Evolutionary conservation across 1,284 basidiomycete genomes (phyloP), one percentile per base, ranked within the genome.

Genomic region (Pseudozyma thailandica): DNA sequence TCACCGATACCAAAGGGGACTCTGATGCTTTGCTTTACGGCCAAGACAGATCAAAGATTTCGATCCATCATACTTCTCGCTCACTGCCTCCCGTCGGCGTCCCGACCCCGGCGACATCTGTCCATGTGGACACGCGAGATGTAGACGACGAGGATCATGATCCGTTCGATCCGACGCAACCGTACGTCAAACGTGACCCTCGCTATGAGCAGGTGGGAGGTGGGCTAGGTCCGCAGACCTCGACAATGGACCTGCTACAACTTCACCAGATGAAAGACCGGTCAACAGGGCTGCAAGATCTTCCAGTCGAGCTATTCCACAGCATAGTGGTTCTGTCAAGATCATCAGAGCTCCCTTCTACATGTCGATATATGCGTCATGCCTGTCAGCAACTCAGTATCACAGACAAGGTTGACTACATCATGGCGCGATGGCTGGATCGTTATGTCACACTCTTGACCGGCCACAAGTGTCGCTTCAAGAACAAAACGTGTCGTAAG

Each of bases 291-390:
- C 30, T 77, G 33, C 47, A 56, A 13, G 18, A 62, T 23, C 50
- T 77, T 21, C 58, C 59, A 3, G 21, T 53, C 28, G 61, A 77
- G 41, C 20, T 77, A 16, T 37, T 72, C 9, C 50, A 62, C 16
- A 15, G 12, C 2, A 59, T 65, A 23, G 52, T 75, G 13, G 55
- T 62, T 38, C 37, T 61, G 12, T 65, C 71, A 0, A 39, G 37
- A 13, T 68, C 64, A 6, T 35, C 41, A 0, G 33, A 35, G 10
- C 30, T 72, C 9, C 51, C 70, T 2, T 8, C 53, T 5, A 43
- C 50, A 20, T 54, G 56, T 26, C 63, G 50, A 4, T 27, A 49
- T 30, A 54, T 72, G 8, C 64, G 56, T 25, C 38, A 43, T 23
- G 49, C 41, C 16, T 68, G 53, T 25, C 49, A 27, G 0, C 15